A percentile compares a stretch with the other conserved stretches of the same genome.
phyloP scores from a whole-genome alignment of 495 filamentous ascomycete genomes.

The Articulospora tetracladia region DNA sequence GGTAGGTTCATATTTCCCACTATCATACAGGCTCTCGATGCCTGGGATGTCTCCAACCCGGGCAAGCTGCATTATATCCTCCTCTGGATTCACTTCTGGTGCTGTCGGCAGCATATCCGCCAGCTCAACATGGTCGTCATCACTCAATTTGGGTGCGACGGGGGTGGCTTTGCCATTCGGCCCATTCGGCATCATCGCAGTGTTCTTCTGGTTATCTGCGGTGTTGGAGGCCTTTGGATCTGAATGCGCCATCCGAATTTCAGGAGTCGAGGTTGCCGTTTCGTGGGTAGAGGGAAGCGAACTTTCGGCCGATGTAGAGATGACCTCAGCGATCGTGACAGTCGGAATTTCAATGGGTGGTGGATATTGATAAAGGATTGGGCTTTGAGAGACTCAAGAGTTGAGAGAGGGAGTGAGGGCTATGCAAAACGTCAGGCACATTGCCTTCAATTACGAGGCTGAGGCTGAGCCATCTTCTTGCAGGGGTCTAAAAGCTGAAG shows the following conservation, averaged over 20 bases:
- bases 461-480: constrained; percentile 16
- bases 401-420: not conserved
- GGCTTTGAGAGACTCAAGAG: not conserved
- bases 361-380: not conserved
- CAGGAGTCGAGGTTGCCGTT: not conserved
- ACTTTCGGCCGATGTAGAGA: not conserved
- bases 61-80: constrained; percentile 95
- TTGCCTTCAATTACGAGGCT: not conserved
- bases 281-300: not conserved
- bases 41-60: constrained; percentile 78
- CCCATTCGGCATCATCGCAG: constrained; percentile 5
- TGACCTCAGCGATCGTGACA: not conserved
- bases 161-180: constrained; percentile 53
- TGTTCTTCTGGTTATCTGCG: not conserved
- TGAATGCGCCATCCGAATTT: not conserved
- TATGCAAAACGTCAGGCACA: not conserved
- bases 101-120: constrained; percentile 51
- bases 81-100: constrained; percentile 44
- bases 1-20: constrained; percentile 71
- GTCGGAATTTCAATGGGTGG: not conserved
- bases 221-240: not conserved
- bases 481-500: constrained; percentile 5
- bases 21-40: constrained; percentile 86
- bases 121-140: constrained; percentile 64
- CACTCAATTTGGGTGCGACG: constrained; percentile 57